Evolutionary conservation across 192 early-diverging fungal species (phyloP), one percentile per base, ranked within the genome.

Genomic region (Entomortierella beljakovae): DNA sequence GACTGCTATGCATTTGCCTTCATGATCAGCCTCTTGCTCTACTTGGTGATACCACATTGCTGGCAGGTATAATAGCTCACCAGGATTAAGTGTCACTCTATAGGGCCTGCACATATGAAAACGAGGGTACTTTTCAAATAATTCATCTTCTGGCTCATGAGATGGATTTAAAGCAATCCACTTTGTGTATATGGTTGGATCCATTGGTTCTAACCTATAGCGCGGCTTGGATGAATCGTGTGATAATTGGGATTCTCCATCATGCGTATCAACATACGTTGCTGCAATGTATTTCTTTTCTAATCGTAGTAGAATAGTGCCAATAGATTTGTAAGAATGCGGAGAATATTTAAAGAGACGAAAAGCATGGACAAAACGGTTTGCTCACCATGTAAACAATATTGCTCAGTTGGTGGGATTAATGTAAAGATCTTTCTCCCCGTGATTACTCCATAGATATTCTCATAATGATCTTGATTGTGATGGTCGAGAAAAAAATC

Each of bases 11-110:
- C 75, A 79, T 16, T 83, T 83, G 29, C 85, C 87, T 42, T 86
- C 67, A 23, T 79, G 67, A 16, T 80, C 82, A 18, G 85, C 81
- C 22, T 84, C 57, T 56, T 84, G 83, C 33, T 80, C 57, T 0
- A 88, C 87, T 25, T 88, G 85, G 55, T 88, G 87, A 54, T 87
- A 85, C 87, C 87, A 88, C 58, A 85, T 68, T 5, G 87, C 86
- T 37, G 87, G 87, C 8, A 88, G 62, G 49, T 88, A 88, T 2
- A 88, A 59, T 80, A 86, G 74, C 23, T 88, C 85, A 3, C 87
- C 87, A 60, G 80, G 81, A 16, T 80, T 59, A 6, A 87, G 61
- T 10, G 72, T 82, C 18, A 84, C 68, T n/a, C 50, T 68, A 28
- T 84, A 71, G 2, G 85, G 83, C 34, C 70, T 58, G 38, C 83